Evolutionary conservation across 305 asterid genomes (phyloP).

Genomic region (Fraxinus xanthoxyloides): DNA sequence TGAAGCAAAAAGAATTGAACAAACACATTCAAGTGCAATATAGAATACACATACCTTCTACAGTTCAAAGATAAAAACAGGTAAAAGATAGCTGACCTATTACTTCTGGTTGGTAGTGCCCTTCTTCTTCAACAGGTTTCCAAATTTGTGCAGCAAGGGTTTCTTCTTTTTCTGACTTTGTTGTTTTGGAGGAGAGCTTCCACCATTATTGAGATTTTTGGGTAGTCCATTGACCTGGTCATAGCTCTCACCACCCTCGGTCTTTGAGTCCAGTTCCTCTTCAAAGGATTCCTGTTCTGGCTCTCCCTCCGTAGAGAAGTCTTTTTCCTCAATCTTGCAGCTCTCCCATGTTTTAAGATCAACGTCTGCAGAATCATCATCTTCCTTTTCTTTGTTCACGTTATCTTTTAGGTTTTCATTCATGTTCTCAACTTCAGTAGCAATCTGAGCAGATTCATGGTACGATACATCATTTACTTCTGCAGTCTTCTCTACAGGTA

Average conservation of each 20-base stretch:
- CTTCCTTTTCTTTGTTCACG: slow-evolving; percentile 43
- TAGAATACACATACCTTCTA: slow-evolving; percentile 42
- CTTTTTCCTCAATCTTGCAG: slow-evolving; percentile 85
- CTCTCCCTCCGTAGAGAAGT: slow-evolving; percentile 67
- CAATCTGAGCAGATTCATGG: slow-evolving; percentile 32
- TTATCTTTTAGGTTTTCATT: slow-evolving; percentile 37
- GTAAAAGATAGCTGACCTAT: slow-evolving; percentile 3
- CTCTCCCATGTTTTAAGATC: slow-evolving; percentile 90
- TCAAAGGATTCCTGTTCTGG: slow-evolving; percentile 62
- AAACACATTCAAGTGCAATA: slow-evolving; percentile 31
- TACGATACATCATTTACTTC: slow-evolving; percentile 29
- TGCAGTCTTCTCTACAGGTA: slow-evolving; percentile 26
- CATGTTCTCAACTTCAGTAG: slow-evolving; percentile 32
- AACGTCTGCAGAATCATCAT: slow-evolving; percentile 51
- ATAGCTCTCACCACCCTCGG: slow-evolving; percentile 46
- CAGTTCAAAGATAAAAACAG: slow-evolving; percentile 5
- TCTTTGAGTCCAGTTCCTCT: slow-evolving; percentile 69
- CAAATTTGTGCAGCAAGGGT: slow-evolving; percentile 79
- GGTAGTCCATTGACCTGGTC: slow-evolving; percentile 55
- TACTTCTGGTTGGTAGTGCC: slow-evolving; percentile 60
- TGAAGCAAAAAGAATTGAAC: slow-evolving; percentile 31
- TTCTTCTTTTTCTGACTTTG: slow-evolving; percentile 81
- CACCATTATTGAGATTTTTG: slow-evolving; percentile 53
- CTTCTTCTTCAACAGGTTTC: slow-evolving; percentile 87
- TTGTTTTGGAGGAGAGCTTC: slow-evolving; percentile 58